Conservation (phyloP, 1,284 basidiomycete genomes). For the Sporisorium scitamineum region DNA sequence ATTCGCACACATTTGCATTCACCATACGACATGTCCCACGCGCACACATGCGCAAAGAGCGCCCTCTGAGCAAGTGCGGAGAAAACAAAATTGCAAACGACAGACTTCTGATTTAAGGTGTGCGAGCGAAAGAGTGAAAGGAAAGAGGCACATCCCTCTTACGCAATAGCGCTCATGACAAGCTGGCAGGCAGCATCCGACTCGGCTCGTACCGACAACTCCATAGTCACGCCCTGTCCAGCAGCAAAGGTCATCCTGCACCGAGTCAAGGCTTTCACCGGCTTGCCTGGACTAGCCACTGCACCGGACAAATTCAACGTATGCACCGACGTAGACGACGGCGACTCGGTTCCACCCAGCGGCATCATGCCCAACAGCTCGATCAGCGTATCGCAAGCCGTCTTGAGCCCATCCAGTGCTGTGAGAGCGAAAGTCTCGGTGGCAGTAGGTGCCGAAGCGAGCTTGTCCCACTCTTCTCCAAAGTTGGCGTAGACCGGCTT, state of each 20-base stretch:
- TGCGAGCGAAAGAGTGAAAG: not conserved
- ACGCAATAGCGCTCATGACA: slow-evolving; percentile 84
- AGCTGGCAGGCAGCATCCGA: slow-evolving; percentile 85
- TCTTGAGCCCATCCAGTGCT: slow-evolving; percentile 88
- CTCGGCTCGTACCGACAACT: slow-evolving; percentile 92
- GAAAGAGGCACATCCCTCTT: slow-evolving; percentile 2
- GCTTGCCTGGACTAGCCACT: slow-evolving; percentile 81
- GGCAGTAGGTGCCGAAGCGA: slow-evolving; percentile 73
- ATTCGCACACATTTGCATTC: not conserved
- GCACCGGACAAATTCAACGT: slow-evolving; percentile 92
- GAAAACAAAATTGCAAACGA: slow-evolving; percentile 11
- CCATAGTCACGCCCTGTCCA: slow-evolving; percentile 93
- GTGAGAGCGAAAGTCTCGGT: slow-evolving; percentile 96
- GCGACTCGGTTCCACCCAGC: slow-evolving; percentile 74
- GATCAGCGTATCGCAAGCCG: slow-evolving; percentile 88
- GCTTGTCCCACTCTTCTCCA: slow-evolving; percentile 91
- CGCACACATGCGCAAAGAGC: slow-evolving; percentile 4
- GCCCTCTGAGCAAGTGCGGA: not conserved
- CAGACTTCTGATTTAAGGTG: not conserved
- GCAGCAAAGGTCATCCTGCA: slow-evolving; percentile 94
- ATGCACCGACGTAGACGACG: slow-evolving; percentile 84
- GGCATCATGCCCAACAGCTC: slow-evolving; percentile 97
- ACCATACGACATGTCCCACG: no score
- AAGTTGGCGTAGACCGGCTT: slow-evolving; percentile 92
- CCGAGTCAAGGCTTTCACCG: slow-evolving; percentile 89